Evolutionary conservation across 768 basidiomycete genomes (phyloP).

Genomic region (Macrolepiota albuminosa): DNA sequence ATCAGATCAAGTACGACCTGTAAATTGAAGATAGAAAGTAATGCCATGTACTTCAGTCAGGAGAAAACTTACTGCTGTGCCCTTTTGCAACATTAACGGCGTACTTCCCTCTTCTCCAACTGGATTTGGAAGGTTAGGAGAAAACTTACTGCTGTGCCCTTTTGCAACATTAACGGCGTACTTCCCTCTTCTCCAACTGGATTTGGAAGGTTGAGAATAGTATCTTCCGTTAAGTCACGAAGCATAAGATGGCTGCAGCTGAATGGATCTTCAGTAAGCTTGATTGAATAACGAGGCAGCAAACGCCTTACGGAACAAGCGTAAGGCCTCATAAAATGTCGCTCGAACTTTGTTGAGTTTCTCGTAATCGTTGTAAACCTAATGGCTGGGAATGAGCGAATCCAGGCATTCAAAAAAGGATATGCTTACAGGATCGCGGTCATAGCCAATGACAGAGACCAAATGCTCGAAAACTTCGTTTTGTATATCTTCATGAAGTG

Average conservation of each 20-base stretch:
- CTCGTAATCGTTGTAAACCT: slow-evolving; percentile 35
- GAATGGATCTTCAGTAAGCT: neutral
- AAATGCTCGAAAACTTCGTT: slow-evolving; percentile 37
- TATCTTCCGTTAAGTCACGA: slow-evolving; percentile 37
- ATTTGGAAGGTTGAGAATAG: slow-evolving; percentile 34
- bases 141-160: slow-evolving; percentile 28
- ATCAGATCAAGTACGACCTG: slow-evolving; percentile 41
- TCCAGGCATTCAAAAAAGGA: too few relatives aligned
- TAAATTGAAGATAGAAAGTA: slow-evolving; percentile 6
- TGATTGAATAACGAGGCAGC: neutral
- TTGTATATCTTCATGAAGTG: slow-evolving; percentile 37
- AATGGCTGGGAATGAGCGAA: neutral
- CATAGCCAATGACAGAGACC: slow-evolving; percentile 26
- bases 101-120: slow-evolving; percentile 32
- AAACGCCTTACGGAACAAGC: slow-evolving; percentile 33
- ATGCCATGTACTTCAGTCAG: neutral
- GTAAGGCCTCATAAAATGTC: slow-evolving; percentile 36
- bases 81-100: slow-evolving; percentile 32
- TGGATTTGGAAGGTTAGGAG: slow-evolving; percentile 31
- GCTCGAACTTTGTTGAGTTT: slow-evolving; percentile 38
- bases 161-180: slow-evolving; percentile 28
- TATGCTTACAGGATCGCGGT: slow-evolving; percentile 26
- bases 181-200: slow-evolving; percentile 34
- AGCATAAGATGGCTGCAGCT: slow-evolving; percentile 38
- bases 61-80: slow-evolving; percentile 13